phyloP scores from a whole-genome alignment of 1,284 basidiomycete genomes.

The Caloboletus firmus region DNA sequence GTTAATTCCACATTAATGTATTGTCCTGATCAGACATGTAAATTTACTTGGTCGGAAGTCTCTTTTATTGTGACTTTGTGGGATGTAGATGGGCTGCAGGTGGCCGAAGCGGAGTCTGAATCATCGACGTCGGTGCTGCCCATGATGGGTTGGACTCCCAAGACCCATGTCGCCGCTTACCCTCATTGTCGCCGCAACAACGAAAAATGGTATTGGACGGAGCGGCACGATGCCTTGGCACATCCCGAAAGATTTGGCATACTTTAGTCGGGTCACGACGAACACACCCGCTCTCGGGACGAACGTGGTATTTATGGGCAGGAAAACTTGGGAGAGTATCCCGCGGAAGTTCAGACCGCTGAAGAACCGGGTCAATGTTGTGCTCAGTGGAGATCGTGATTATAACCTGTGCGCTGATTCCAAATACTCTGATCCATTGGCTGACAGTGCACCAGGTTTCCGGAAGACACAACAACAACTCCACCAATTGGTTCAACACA shows the following conservation, averaged over 20 bases:
- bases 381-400: conserved; percentile 68
- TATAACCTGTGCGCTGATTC: conserved; percentile 61
- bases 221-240: conserved; percentile 85
- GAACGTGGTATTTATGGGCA: conserved; percentile 94
- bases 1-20: conserved; percentile 32
- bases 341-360: conserved; percentile 88
- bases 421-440: neutral
- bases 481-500: conserved; percentile 8
- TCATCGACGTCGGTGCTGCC: too few species aligned
- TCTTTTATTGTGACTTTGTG: too few species aligned
- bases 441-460: conserved; percentile 17
- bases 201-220: conserved; percentile 85
- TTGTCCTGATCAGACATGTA: neutral
- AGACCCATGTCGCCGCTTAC: conserved; percentile 72
- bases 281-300: conserved; percentile 51
- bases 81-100: too few species aligned
- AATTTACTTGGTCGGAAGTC: neutral
- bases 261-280: conserved; percentile 83
- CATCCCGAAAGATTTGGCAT: conserved; percentile 88
- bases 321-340: conserved; percentile 98
- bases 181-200: conserved; percentile 91
- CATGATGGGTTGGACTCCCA: too few species aligned
- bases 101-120: neutral
- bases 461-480: conserved; percentile 1
- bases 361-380: conserved; percentile 74